Evolutionary conservation across 2,329 filamentous ascomycete species (phyloP), one percentile per base, ranked within the genome.

Genomic region (Aspergillus sp.): DNA sequence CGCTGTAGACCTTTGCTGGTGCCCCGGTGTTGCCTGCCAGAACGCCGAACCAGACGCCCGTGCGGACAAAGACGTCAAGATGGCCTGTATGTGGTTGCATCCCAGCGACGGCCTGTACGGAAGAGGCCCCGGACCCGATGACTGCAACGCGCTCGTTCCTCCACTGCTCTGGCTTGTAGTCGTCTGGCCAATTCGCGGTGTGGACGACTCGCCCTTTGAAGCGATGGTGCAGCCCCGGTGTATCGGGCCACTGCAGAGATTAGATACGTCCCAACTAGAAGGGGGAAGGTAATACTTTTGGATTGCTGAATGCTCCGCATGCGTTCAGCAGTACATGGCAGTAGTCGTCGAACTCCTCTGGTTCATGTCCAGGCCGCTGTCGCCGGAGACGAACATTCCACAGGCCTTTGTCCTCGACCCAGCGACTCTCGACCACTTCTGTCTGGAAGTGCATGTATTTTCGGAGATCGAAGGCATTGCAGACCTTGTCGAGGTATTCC

Each of bases 311-410:
- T 2, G 49, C 47, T 13, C 57, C 57, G 0, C 48, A 50, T 9
- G 57, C 57, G 42, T 59, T 55, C 17, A 59, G 37, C 1, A 59
- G 48, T 4, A 59, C 45, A 48, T 59, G 40, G 24, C 57, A 59
- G 5, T 37, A 39, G 13, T 60, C 50, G 2, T 46, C 17, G 15
- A 54, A 47, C 13, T 53, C 51, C 12, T 52, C 39, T 0, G 48
- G 15, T 2, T 56, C 33, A 15, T 52, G 50, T 13, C 50, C 50
- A 27, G 22, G 39, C 20, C 1, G 9, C 11, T 52, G 50, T 19
- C 50, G 50, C 15, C 50, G 37, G 9, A 44, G 24, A 33, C 39
- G 39, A 3, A 56, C 41, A 5, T 19, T 34, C 57, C 57, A 56
- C 24, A 30, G 41, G 6, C 46, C 52, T 3, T 33, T 6, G 3